Evolutionary conservation across 2,329 filamentous ascomycete species (phyloP).

Genomic region (Aspergillus tamarii): DNA sequence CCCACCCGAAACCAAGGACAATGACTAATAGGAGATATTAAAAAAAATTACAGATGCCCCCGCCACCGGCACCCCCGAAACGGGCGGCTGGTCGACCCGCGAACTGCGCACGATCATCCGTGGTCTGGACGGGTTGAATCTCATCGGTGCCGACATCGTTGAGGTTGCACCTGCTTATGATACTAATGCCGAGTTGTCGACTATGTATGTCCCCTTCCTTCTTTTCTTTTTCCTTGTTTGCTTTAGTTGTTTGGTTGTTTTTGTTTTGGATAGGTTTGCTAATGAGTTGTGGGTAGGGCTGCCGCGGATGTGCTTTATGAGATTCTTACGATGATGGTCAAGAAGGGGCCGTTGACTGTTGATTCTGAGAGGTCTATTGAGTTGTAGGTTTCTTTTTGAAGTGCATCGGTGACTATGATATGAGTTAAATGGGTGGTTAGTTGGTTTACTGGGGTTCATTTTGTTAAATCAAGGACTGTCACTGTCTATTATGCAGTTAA

Average conservation of each 20-base stretch:
- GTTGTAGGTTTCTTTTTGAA: not conserved
- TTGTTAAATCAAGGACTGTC: too few species aligned
- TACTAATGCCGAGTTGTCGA: slow-evolving; percentile 56
- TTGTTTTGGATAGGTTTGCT: not conserved
- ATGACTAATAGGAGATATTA: too few species aligned
- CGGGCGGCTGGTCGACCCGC: slow-evolving; percentile 27
- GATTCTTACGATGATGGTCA: slow-evolving; percentile 81
- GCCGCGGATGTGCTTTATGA: slow-evolving; percentile 69
- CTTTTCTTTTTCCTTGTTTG: slow-evolving; percentile 7
- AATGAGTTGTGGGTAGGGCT: slow-evolving; percentile 29
- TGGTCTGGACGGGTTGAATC: slow-evolving; percentile 23
- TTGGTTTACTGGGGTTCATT: not conserved
- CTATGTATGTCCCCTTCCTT: slow-evolving; percentile 37
- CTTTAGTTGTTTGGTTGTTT: not conserved
- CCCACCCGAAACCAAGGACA: too few species aligned
- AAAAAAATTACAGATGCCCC: slow-evolving; percentile 22
- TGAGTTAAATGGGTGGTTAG: not conserved
- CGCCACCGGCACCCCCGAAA: slow-evolving; percentile 33
- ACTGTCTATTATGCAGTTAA: too few species aligned
- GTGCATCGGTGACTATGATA: not conserved
- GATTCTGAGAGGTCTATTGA: not conserved
- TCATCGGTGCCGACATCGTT: slow-evolving; percentile 27
- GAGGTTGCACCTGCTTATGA: slow-evolving; percentile 54
- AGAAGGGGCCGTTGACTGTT: slow-evolving; percentile 66
- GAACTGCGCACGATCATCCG: slow-evolving; percentile 24